phyloP scores from a whole-genome alignment of 2,329 filamentous ascomycete species.

The Plectosphaerella sp. region DNA sequence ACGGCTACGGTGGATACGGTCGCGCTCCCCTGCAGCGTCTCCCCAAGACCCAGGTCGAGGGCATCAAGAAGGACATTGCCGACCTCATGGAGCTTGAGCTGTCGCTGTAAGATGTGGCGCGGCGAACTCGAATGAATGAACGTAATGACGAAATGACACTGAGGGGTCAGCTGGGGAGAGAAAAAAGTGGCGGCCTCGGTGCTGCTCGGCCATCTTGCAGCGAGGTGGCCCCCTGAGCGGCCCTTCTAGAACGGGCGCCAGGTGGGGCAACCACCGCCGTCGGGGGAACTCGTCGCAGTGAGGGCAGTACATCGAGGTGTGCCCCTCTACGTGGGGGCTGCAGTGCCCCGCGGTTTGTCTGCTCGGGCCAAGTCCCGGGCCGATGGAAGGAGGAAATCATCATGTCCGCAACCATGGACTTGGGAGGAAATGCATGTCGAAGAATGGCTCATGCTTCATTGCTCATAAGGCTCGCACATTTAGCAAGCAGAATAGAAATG shows the following conservation, averaged over 20 bases:
- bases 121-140: no score
- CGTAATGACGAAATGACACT: no score
- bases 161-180: no score
- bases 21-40: slow-evolving; percentile 67
- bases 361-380: background rate
- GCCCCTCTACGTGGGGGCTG: background rate
- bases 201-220: no score
- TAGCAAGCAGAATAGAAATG: no score
- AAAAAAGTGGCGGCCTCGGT: no score
- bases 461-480: background rate
- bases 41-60: slow-evolving; percentile 47
- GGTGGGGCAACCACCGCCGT: background rate
- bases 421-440: background rate
- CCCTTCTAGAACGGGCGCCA: no score
- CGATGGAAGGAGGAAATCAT: background rate
- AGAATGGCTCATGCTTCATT: background rate
- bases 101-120: slow-evolving; percentile 30
- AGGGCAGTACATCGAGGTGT: background rate
- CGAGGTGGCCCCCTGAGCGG: no score
- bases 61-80: slow-evolving; percentile 50
- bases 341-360: background rate
- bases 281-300: background rate
- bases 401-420: background rate
- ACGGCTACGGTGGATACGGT: slow-evolving; percentile 75
- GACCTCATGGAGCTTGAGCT: slow-evolving; percentile 66